Base-by-base conservation (phyloP, 2,329 filamentous ascomycete genomes). In the Phoma sp. region DNA sequence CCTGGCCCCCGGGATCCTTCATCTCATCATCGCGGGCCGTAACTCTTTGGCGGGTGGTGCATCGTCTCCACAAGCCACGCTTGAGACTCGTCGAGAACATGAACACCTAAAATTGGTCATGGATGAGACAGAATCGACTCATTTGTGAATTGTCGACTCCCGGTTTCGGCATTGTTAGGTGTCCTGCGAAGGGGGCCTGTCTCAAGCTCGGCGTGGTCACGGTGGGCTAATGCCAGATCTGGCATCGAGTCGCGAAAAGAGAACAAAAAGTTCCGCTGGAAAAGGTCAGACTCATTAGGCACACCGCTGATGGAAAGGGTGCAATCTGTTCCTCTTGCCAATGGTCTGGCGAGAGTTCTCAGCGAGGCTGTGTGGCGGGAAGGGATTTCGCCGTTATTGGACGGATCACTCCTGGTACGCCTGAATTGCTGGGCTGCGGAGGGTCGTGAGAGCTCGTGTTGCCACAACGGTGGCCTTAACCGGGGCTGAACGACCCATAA, bases 61-160 rank as follows among this genome's bases (percentile, higher is more conserved):
- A 37, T 36, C 42, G 25, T 50, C 45, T 45, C 45, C 42, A 56
- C 40, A 36, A 47, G 52, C 36, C 52, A 50, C 52, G 42, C 46
- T 50, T 50, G 47, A 56, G 47, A 37, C 52, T 46, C 37, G 17
- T 37, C 52, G 30, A 46, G 47, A 47, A 42, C 36, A 17, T 38
- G 30, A 15, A n/a, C 26, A 47, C 47, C 43, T 37, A 45, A 11
- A 18, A 26, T 26, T 42, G 23, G 46, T 25, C 25, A 38, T 23
- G n/a, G n/a, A 36, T 45, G 32, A 50, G 47, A 50, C 52, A 42
- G n/a, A 17, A 21, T 32, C 15, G 18, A 30, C 36, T 10, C 40
- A 1, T 34, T 6, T 36, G 34, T 36, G 11, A 30, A 29, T 39
- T 34, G 9, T 40, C 10, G 7, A 15, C 36, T 36, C n/a, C 40